A percentile compares a stretch with the other conserved stretches of the same genome.
phyloP scores from a whole-genome alignment of 2,329 filamentous ascomycete species.

The Colletotrichum lentis region DNA sequence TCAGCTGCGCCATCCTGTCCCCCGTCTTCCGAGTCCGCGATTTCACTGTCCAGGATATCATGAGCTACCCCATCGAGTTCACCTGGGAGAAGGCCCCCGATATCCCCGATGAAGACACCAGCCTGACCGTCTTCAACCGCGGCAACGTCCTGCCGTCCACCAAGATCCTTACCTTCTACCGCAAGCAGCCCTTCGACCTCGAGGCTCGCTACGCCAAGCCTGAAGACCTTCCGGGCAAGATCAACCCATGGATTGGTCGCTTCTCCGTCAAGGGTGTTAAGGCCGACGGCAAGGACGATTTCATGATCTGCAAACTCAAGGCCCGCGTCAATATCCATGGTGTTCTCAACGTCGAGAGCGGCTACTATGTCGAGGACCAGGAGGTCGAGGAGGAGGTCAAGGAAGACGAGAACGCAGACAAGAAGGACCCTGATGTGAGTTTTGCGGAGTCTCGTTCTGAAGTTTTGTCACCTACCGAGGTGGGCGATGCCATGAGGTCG shows the following conservation, averaged over 20 bases:
- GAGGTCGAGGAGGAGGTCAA: slow-evolving; percentile 94
- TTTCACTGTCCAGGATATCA: slow-evolving; percentile 96
- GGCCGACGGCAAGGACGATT: slow-evolving; percentile 91
- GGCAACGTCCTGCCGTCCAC: slow-evolving; percentile 97
- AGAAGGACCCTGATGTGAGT: slow-evolving; percentile 80
- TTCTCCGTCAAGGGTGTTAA: slow-evolving; percentile 99
- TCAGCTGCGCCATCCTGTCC: slow-evolving; percentile 96
- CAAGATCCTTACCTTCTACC: slow-evolving; percentile 99
- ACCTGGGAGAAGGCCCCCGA: slow-evolving; percentile 98
- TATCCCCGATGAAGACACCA: slow-evolving; percentile 98
- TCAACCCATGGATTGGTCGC: slow-evolving; percentile 92
- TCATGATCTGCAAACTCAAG: slow-evolving; percentile 99
- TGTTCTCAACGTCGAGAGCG: slow-evolving; percentile 93
- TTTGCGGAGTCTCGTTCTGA: slow-evolving; percentile 31
- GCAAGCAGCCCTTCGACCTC: slow-evolving; percentile 95
- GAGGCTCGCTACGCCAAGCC: slow-evolving; percentile 94
- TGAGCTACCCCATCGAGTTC: slow-evolving; percentile 98
- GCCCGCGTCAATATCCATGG: slow-evolving; percentile 96
- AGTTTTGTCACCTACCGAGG: neutral
- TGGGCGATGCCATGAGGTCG: slow-evolving; percentile 12
- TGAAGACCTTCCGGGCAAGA: slow-evolving; percentile 85
- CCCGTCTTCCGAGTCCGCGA: slow-evolving; percentile 98
- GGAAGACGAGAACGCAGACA: slow-evolving; percentile 67
- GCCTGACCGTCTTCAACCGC: slow-evolving; percentile 95
- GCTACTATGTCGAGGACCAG: slow-evolving; percentile 97